phyloP scores from a whole-genome alignment of 1,139 yeast species.

The Hyphopichia buzzinii region DNA sequence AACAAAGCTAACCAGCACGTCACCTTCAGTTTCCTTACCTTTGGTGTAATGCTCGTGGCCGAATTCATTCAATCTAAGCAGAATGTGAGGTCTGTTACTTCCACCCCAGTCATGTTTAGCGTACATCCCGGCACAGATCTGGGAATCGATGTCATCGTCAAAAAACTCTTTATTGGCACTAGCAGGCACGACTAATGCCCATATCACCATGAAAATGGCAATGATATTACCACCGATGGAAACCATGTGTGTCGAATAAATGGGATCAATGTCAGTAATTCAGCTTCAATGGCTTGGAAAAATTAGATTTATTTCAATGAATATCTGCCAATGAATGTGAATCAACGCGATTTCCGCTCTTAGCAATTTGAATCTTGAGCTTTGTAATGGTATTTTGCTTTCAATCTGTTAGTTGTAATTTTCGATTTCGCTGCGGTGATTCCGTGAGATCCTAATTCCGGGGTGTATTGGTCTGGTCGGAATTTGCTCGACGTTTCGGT shows the following conservation, averaged over 20 bases:
- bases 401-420: neutral
- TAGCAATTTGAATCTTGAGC: no score
- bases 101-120: constrained; percentile 90
- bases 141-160: constrained; percentile 46
- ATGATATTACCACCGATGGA: no score
- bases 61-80: constrained; percentile 40
- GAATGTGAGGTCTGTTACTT: constrained; percentile 58
- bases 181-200: constrained; percentile 2
- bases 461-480: no score
- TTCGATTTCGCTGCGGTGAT: neutral
- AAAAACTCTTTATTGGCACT: constrained; percentile 51
- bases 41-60: constrained; percentile 34
- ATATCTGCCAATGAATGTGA: no score
- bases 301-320: no score
- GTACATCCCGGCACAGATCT: constrained; percentile 88
- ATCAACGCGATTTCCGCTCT: no score
- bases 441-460: neutral
- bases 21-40: constrained; percentile 21
- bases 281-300: no score
- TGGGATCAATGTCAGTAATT: no score
- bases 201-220: constrained; percentile 3
- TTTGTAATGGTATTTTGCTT: neutral
- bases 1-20: constrained; percentile 58
- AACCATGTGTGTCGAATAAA: no score
- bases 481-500: no score